Percentiles rank a stretch among this genome's conserved stretches.
Conservation (phyloP, 2,329 filamentous ascomycete genomes). For the Penicillium rolfsii region DNA sequence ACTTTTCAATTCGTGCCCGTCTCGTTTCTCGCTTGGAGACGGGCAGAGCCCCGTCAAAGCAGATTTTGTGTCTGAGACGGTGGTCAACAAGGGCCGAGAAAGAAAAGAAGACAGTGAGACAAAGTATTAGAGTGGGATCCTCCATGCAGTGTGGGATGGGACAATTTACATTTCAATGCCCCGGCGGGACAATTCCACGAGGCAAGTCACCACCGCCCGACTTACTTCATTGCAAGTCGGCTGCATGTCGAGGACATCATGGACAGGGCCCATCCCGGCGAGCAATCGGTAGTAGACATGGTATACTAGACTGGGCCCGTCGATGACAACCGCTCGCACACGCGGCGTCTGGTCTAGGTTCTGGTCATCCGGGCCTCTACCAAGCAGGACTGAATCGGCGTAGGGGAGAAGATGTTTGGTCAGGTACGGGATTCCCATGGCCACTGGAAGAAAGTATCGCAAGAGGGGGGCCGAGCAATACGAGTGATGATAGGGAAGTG, state of each 20-base stretch:
- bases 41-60: slow-evolving; percentile 85
- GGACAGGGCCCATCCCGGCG: slow-evolving; percentile 39
- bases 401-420: slow-evolving; percentile 39
- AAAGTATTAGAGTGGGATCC: not conserved
- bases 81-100: not conserved
- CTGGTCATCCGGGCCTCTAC: slow-evolving; percentile 11
- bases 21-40: slow-evolving; percentile 65
- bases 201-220: slow-evolving; percentile 61
- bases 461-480: not conserved
- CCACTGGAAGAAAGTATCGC: not conserved
- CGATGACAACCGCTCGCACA: slow-evolving; percentile 59
- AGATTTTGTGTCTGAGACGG: slow-evolving; percentile 65
- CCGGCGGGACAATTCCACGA: slow-evolving; percentile 60
- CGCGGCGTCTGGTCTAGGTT: slow-evolving; percentile 17
- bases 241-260: slow-evolving; percentile 55
- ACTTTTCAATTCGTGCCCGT: slow-evolving; percentile 61
- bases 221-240: slow-evolving; percentile 69
- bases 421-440: slow-evolving; percentile 42
- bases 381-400: slow-evolving; percentile 32
- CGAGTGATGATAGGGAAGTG: not conserved
- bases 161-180: slow-evolving; percentile 63
- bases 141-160: not conserved
- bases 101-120: not conserved
- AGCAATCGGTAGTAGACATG: slow-evolving; percentile 67
- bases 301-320: slow-evolving; percentile 79